Conservation (phyloP, 352 stramenopile species). For the Albugo candida region DNA sequence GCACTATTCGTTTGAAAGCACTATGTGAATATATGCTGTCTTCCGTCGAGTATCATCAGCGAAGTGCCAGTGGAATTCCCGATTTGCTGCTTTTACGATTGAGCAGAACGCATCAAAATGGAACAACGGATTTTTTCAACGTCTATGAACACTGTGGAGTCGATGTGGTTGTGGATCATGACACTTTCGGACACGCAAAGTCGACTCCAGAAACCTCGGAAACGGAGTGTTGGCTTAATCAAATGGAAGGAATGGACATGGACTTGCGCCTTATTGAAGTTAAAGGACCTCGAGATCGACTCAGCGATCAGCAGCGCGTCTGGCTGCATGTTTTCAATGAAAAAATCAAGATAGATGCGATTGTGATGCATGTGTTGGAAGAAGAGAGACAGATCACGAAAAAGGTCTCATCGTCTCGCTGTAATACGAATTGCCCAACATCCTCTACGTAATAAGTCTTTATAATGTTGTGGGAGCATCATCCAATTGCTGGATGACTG, state of each 20-base stretch:
- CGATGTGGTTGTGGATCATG: constrained; percentile 1
- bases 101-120: neutral
- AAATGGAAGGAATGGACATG: constrained; percentile 3
- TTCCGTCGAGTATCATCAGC: constrained; percentile 50
- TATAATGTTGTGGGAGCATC: too few relatives aligned
- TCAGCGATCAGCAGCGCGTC: constrained; percentile 65
- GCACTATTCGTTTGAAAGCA: neutral
- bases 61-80: constrained; percentile 6
- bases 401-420: too few relatives aligned
- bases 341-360: constrained; percentile 28
- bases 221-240: neutral
- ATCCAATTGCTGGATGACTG: too few relatives aligned
- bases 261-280: constrained; percentile 66
- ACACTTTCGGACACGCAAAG: constrained; percentile 5
- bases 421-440: too few relatives aligned
- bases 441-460: too few relatives aligned
- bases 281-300: constrained; percentile 62
- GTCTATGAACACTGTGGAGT: neutral
- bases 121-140: neutral
- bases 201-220: too few relatives aligned
- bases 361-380: constrained; percentile 59
- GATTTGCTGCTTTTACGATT: neutral
- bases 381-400: constrained; percentile 18
- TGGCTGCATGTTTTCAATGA: constrained; percentile 56
- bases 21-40: neutral